Evolutionary conservation across 345 rosid genomes (phyloP).

Genomic region (Salix viminalis): DNA sequence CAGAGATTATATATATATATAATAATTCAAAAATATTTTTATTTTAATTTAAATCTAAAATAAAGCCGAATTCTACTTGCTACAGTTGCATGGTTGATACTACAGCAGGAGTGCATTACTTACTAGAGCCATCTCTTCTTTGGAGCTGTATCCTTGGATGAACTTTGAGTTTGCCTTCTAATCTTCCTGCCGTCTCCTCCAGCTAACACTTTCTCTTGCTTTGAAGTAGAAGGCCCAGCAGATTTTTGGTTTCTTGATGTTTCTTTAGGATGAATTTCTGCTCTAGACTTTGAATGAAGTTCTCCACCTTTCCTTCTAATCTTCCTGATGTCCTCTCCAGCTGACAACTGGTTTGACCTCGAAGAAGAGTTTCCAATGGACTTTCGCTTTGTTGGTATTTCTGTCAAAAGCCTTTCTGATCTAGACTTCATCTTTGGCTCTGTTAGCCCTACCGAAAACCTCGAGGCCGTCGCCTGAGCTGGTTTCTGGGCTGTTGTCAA

Average conservation of each 20-base stretch:
- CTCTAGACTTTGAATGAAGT: conserved; percentile 18
- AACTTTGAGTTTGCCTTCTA: conserved; percentile 41
- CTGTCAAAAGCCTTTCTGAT: too few relatives aligned
- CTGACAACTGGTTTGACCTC: too few relatives aligned
- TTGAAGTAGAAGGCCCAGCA: conserved; percentile 30
- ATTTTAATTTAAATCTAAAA: too few relatives aligned
- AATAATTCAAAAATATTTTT: too few relatives aligned
- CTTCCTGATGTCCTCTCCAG: too few relatives aligned
- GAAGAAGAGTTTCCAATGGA: too few relatives aligned
- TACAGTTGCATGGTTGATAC: neutral
- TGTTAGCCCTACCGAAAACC: conserved; percentile 20
- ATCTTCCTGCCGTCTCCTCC: conserved; percentile 51
- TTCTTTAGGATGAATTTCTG: conserved; percentile 49
- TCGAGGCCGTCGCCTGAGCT: conserved; percentile 25
- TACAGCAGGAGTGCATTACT: neutral
- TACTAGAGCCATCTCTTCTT: conserved; percentile 66
- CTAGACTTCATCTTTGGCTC: neutral
- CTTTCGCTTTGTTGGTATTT: too few relatives aligned
- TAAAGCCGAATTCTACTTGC: neutral
- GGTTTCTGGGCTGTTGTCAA: conserved; percentile 15
- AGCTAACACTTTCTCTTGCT: conserved; percentile 44
- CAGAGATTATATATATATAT: too few relatives aligned
- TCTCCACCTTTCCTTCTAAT: too few relatives aligned
- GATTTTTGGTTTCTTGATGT: conserved; percentile 40
- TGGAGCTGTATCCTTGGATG: conserved; percentile 35